Evolutionary conservation across 2,329 filamentous ascomycete species (phyloP), one percentile per base, ranked within the genome.

Genomic region (Aspergillus texensis): DNA sequence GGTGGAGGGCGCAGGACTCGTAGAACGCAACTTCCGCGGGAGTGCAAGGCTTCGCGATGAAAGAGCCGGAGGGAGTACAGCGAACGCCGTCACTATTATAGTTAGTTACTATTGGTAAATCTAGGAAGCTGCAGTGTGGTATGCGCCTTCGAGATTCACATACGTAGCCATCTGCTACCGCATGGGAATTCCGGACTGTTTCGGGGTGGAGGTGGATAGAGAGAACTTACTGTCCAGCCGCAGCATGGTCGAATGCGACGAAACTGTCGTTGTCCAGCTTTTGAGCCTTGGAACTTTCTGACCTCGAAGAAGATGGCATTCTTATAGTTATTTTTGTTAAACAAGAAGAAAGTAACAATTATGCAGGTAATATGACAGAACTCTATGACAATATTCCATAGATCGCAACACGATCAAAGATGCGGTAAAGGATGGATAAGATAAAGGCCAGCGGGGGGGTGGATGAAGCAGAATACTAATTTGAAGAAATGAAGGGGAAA

Each of bases 31-130:
- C 88, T 80, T 99, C 95, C 67, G 89, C 85, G 66, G 88, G 81
- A 0, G 92, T 96, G 78, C 94, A 98, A 21, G 95, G 95, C 80
- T 99, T 99, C 75, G 97, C 92, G 76, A 99, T 91, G 39, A 98
- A 84, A 67, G 91, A 88, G 75, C 95, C 95, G 59, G 92, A 88
- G 61, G 86, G 84, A 74, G 96, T 93, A 75, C 90, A 93, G 71
- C 96, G 87, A 54, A 96, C 94, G 68, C 95, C 95, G 70, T 96
- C 94, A 80, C 94, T 97, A 74, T 19, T 53, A 41, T n/a, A 55
- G 16, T 32, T 32, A 50, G 43, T 36, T n/a, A 48, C 30, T 19
- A 52, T 52, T 12, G 43, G 14, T 8, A 24, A 53, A 12, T 24
- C 6, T 12, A 48, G 30, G 16, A 21, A 8, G 6, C 28, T 54